phyloP scores from a whole-genome alignment of 306 rosid species.

The Geum urbanum region DNA sequence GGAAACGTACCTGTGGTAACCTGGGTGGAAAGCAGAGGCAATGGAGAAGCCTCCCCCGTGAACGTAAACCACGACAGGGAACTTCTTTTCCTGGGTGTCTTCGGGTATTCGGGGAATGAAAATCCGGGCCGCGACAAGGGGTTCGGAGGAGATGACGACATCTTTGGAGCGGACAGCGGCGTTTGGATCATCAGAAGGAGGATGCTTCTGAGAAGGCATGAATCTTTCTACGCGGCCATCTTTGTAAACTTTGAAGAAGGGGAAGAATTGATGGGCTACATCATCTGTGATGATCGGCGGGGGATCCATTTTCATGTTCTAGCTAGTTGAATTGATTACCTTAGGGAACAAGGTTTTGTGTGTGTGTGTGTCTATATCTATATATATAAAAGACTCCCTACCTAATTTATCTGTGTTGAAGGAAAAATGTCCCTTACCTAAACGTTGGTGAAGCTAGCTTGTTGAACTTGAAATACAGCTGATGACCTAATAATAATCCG shows the following conservation, averaged over 20 bases:
- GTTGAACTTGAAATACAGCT: background rate
- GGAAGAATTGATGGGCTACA: constrained; percentile 22
- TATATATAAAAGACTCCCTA: background rate
- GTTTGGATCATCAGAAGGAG: constrained; percentile 29
- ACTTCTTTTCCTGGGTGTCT: constrained; percentile 2
- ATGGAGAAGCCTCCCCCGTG: constrained; percentile 43
- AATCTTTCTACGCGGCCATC: constrained; percentile 24
- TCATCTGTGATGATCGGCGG: background rate
- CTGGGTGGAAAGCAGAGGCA: constrained; percentile 30
- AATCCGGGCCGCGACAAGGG: constrained; percentile 31
- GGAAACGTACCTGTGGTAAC: constrained; percentile 22
- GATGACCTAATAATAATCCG: too few relatives aligned
- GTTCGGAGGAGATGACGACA: constrained; percentile 26
- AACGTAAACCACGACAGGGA: constrained; percentile 31
- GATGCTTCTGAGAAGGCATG: background rate
- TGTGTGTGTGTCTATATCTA: too few relatives aligned
- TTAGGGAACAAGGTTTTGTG: background rate
- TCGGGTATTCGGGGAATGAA: constrained; percentile 23
- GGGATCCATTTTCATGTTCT: constrained; percentile 9
- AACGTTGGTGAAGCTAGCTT: background rate
- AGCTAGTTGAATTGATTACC: too few relatives aligned
- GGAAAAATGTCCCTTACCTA: background rate
- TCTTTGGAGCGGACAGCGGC: constrained; percentile 29
- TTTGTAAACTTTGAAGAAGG: constrained; percentile 30
- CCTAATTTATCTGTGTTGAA: background rate